Base-by-base conservation (phyloP, 108 stramenopile species). In the Fragilariopsis cylindrus region DNA sequence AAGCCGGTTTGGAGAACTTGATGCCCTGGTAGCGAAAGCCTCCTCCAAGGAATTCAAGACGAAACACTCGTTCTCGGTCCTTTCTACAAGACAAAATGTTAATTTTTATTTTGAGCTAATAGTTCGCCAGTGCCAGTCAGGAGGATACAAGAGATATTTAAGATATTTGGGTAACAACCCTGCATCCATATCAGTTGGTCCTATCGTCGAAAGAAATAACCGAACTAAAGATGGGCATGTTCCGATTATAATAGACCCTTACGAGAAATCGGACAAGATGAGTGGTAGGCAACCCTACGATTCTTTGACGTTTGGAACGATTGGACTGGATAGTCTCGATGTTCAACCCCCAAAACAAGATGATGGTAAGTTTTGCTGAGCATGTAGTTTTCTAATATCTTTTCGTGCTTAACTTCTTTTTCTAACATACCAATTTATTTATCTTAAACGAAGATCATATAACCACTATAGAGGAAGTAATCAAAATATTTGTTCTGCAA, bases 211-310 rank as follows among this genome's bases (percentile, higher is more conserved):
- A 63, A 21, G 15, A 8, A 63, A 12, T 40, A 41, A n/a, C 7
- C 16, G 13, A 9, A n/a, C 21, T 12, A 45, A 5, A 15, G 15
- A 45, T 45, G 19, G 16, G 9, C 45, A 44, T 45, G 62, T 43
- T 11, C 42, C 42, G 5, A 11, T 63, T 44, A 41, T 13, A 63
- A 7, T 8, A 41, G 16, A 43, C 15, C 62, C 45, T 9, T 7
- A 7, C 62, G 62, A n/a, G 4, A 63, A 63, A 43, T 12, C 13
- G 11, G 6, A n/a, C 5, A 43, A 45, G 40, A 45, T 40, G 4
- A 68, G 49, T 48, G 67, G 48, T 18, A 48, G 67, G 48, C 48
- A 21, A 11, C 49, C 13, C 39, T 68, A 48, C 50, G 67, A 50
- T 18, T 21, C 67, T 21, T 21, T 9, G 18, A 19, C 12, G 8